Conservation (phyloP, 2,329 filamentous ascomycete genomes). For the Exophiala sp. region DNA sequence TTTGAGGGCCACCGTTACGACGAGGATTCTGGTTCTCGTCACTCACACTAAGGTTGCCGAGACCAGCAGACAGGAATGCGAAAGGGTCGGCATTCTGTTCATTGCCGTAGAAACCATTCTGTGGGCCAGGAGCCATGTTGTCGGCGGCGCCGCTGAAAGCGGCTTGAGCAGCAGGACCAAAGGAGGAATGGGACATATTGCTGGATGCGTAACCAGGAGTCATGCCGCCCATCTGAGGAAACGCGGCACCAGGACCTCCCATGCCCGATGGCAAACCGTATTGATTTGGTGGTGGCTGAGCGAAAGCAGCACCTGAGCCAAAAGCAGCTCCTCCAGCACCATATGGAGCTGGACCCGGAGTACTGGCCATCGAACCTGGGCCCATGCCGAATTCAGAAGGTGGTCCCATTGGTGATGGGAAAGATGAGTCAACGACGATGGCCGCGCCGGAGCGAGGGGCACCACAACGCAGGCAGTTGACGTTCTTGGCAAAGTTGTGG, state of each 20-base stretch:
- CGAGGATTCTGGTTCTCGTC: conserved; percentile 40
- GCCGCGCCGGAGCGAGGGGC: conserved; percentile 90
- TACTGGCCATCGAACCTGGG: conserved; percentile 80
- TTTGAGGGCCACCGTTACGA: conserved; percentile 44
- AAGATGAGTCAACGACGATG: conserved; percentile 89
- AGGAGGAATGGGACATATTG: conserved; percentile 76
- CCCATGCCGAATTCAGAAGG: conserved; percentile 75
- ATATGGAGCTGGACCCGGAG: conserved; percentile 72
- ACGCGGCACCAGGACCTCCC: conserved; percentile 74
- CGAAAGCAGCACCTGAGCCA: conserved; percentile 57
- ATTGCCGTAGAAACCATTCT: conserved; percentile 66
- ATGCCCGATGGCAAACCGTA: conserved; percentile 85
- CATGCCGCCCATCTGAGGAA: conserved; percentile 58
- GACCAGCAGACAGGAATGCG: conserved; percentile 60
- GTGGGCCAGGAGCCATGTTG: conserved; percentile 66
- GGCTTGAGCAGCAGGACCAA: conserved; percentile 88
- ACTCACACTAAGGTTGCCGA: conserved; percentile 58
- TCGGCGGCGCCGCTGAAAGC: conserved; percentile 89
- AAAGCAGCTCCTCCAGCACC: conserved; percentile 67
- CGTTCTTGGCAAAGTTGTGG: conserved; percentile 99
- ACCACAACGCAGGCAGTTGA: conserved; percentile 93
- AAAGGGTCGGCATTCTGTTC: conserved; percentile 59
- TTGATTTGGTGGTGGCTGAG: conserved; percentile 70
- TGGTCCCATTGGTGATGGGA: conserved; percentile 85
- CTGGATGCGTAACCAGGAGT: conserved; percentile 76